Percentiles rank a stretch among this genome's conserved stretches.
Conservation (phyloP, 352 stramenopile species). For the Globisporangium lucens region DNA sequence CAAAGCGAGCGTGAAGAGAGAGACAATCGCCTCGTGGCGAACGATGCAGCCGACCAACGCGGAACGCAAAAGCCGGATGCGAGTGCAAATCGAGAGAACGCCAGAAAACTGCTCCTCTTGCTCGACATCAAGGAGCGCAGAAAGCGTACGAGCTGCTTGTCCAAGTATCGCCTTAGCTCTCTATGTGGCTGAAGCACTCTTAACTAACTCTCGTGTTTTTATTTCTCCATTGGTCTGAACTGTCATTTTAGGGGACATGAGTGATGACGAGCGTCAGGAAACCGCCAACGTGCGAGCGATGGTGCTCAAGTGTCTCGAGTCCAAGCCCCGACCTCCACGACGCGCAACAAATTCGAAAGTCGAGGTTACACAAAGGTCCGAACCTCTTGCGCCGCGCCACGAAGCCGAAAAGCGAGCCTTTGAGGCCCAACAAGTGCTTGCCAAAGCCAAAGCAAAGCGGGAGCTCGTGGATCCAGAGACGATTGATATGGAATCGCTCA, state of each 20-base stretch:
- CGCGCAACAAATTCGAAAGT: not conserved
- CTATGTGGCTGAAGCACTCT: not conserved
- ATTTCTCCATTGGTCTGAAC: not conserved
- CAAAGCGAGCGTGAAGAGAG: not conserved
- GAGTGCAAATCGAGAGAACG: not conserved
- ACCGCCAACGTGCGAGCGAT: not conserved
- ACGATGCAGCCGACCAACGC: conserved; percentile 4
- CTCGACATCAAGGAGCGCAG: conserved; percentile 19
- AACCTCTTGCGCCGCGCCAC: not conserved
- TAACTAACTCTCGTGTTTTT: not conserved
- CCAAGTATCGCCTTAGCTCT: not conserved
- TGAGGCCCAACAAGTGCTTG: not conserved
- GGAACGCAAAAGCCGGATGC: not conserved
- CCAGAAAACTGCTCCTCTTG: conserved; percentile 22
- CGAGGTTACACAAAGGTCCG: not conserved
- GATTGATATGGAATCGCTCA: conserved; percentile 32
- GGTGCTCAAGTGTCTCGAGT: conserved; percentile 9
- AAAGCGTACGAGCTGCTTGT: conserved; percentile 11
- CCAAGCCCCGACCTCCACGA: not conserved
- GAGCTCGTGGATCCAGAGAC: conserved; percentile 26
- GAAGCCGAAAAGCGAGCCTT: not conserved
- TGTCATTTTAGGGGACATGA: conserved; percentile 6
- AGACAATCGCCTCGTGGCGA: not conserved
- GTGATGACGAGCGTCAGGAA: conserved; percentile 4
- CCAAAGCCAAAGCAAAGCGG: not conserved